Evolutionary conservation across 768 basidiomycete species (phyloP).

Genomic region (Podaxis sp.): DNA sequence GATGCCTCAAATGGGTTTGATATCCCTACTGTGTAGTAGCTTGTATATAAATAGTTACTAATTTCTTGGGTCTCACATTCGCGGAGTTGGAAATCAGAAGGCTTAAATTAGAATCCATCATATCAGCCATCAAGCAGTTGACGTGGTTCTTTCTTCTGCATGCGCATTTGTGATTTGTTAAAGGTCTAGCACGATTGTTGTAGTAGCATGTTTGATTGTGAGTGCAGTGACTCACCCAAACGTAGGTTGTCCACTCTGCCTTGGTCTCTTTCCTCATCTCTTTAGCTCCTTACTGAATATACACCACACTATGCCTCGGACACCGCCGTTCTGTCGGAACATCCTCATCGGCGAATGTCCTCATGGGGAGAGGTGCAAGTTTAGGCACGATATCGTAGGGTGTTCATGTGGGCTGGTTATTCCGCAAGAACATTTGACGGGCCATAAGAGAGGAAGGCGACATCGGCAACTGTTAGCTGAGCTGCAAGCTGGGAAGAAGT

Average conservation of each 20-base stretch:
- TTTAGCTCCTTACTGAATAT: background rate
- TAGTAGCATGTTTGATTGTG: background rate
- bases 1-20: too few relatives aligned
- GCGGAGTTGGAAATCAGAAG: too few relatives aligned
- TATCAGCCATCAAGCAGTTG: background rate
- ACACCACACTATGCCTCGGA: background rate
- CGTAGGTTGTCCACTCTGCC: background rate
- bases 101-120: too few relatives aligned
- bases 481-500: slow-evolving; percentile 6
- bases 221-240: background rate
- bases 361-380: slow-evolving; percentile 23
- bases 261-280: background rate
- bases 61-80: too few relatives aligned
- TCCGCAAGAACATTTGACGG: slow-evolving; percentile 11
- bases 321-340: slow-evolving; percentile 23
- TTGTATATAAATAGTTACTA: too few relatives aligned
- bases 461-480: slow-evolving; percentile 19
- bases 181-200: background rate
- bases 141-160: background rate
- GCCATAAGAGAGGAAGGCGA: slow-evolving; percentile 26
- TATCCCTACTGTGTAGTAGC: too few relatives aligned
- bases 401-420: slow-evolving; percentile 32
- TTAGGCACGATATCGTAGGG: slow-evolving; percentile 31
- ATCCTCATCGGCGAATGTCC: slow-evolving; percentile 22
- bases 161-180: background rate